phyloP scores from a whole-genome alignment of 768 basidiomycete species.

The Hericium alpestre region DNA sequence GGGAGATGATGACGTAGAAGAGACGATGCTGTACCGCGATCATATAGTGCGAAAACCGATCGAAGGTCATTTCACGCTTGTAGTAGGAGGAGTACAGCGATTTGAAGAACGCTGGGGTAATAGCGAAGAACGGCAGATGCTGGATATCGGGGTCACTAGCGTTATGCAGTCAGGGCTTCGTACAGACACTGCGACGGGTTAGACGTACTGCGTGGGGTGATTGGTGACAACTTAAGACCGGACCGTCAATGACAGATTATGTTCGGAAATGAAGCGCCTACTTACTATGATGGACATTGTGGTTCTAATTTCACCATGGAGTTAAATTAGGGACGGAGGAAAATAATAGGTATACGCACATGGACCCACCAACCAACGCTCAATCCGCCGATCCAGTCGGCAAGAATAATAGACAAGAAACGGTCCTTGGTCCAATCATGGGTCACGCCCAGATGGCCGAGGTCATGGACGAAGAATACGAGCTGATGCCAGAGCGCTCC shows the following conservation, averaged over 20 bases:
- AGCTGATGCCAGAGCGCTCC: conserved; percentile 95
- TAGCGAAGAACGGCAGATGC: conserved; percentile 90
- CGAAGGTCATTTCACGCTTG: conserved; percentile 75
- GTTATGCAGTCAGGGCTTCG: conserved; percentile 6
- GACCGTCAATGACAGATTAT: conserved; percentile 1
- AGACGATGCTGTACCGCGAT: conserved; percentile 80
- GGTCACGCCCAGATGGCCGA: conserved; percentile 91
- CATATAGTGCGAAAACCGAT: conserved; percentile 52
- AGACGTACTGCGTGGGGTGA: conserved; percentile 81
- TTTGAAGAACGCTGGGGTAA: conserved; percentile 77
- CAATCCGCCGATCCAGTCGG: conserved; percentile 83
- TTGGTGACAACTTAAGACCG: conserved; percentile 77
- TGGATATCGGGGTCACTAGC: conserved; percentile 74
- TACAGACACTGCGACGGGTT: background rate
- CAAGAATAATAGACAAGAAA: conserved; percentile 65
- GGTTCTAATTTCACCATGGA: conserved; percentile 43
- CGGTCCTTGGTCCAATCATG: conserved; percentile 79
- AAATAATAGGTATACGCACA: conserved; percentile 43
- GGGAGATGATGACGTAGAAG: conserved; percentile 83
- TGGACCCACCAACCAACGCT: conserved; percentile 98
- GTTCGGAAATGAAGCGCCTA: conserved; percentile 11
- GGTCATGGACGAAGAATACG: conserved; percentile 85
- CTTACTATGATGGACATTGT: conserved; percentile 93
- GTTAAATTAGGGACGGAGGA: background rate
- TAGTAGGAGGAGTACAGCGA: conserved; percentile 92